Evolutionary conservation across 139 green algal species (phyloP).

Genomic region (Micractinium conductrix): DNA sequence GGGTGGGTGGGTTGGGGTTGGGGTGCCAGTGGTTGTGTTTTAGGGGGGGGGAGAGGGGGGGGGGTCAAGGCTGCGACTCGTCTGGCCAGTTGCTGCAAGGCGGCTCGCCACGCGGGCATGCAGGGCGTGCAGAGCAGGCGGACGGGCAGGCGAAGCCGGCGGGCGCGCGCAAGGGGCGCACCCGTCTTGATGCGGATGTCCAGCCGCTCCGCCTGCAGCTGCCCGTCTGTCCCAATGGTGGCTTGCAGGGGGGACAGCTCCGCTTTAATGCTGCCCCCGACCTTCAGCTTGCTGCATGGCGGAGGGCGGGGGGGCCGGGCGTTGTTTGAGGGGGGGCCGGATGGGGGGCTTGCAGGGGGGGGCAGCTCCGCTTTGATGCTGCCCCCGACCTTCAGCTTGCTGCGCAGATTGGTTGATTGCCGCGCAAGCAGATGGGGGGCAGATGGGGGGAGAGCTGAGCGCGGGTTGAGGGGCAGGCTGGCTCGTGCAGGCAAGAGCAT

Average conservation of each 20-base stretch:
- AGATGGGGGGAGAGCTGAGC: not conserved
- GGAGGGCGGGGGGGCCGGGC: not conserved
- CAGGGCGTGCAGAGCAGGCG: no score
- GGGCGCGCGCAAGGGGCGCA: no score
- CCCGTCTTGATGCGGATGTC: conserved; percentile 14
- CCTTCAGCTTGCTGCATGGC: not conserved
- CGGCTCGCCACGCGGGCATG: no score
- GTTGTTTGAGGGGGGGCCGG: not conserved
- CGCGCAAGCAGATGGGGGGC: not conserved
- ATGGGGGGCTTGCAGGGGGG: not conserved
- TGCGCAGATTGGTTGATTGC: not conserved
- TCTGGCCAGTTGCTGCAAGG: no score
- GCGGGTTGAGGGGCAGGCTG: no score
- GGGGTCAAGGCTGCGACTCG: no score
- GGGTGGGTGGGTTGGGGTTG: no score
- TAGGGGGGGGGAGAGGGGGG: no score
- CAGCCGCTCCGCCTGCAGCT: conserved; percentile 9
- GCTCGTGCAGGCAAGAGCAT: no score
- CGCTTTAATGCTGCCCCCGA: not conserved
- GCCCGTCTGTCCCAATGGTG: not conserved
- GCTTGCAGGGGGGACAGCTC: conserved; percentile 26
- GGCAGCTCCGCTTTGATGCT: not conserved
- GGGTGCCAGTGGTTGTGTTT: no score
- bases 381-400: not conserved
- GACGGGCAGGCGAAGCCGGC: no score